Percentiles rank a stretch among this genome's conserved stretches.
phyloP scores from a whole-genome alignment of 768 basidiomycete genomes.

The Antrodiella citrinella region DNA sequence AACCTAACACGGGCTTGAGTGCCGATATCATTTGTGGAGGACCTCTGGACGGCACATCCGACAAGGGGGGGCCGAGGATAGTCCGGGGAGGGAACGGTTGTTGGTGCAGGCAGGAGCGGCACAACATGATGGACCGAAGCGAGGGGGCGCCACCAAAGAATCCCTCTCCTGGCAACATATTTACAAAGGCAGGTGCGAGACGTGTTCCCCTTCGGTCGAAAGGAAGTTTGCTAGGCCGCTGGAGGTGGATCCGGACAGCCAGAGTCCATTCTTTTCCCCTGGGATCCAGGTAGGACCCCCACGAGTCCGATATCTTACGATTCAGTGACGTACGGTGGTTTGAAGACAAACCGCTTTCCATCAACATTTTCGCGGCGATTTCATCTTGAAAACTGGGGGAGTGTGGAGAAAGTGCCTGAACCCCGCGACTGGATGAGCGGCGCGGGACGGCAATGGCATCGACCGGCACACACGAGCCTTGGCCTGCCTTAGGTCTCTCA shows the following conservation, averaged over 20 bases:
- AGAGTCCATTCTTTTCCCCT: background rate
- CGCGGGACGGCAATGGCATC: too few species aligned
- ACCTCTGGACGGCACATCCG: conserved; percentile 30
- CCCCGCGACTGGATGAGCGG: too few species aligned
- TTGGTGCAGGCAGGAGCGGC: background rate
- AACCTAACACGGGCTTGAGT: conserved; percentile 5
- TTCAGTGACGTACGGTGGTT: background rate
- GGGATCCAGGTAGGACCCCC: background rate
- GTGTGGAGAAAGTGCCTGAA: background rate
- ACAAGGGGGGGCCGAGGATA: conserved; percentile 35
- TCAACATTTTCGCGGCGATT: background rate
- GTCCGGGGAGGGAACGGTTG: conserved; percentile 29
- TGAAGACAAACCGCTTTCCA: background rate
- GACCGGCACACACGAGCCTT: too few species aligned
- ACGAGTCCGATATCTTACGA: background rate
- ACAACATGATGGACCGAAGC: background rate
- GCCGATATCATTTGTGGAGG: conserved; percentile 21
- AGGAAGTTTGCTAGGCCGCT: background rate
- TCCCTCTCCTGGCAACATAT: conserved; percentile 5
- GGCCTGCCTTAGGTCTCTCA: too few species aligned
- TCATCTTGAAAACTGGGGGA: background rate
- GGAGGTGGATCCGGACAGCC: background rate
- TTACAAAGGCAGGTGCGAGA: background rate
- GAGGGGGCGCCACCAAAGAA: background rate
- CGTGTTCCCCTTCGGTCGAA: background rate